phyloP scores from a whole-genome alignment of 108 stramenopile species.

The Bacterosira constricta region DNA sequence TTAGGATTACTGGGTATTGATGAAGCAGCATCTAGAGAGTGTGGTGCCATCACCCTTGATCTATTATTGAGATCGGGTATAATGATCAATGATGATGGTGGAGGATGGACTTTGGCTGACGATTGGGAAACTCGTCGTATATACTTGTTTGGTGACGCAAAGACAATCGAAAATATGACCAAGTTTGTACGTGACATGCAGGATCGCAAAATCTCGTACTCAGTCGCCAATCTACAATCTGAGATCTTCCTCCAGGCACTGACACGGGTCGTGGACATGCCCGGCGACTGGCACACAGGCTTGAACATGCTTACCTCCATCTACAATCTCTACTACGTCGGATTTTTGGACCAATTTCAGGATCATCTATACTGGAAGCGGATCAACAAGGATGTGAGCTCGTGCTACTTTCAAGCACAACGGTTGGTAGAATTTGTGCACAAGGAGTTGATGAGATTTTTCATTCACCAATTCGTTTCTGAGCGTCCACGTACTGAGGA shows the following conservation, averaged over 20 bases:
- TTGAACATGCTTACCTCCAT: neutral
- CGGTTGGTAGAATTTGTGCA: neutral
- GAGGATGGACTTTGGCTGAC: neutral
- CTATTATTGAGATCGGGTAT: neutral
- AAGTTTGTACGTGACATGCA: neutral
- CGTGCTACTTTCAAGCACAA: slow-evolving; percentile 5
- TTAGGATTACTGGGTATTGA: slow-evolving; percentile 3
- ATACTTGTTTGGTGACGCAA: neutral
- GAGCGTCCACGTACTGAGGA: neutral
- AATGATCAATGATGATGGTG: neutral
- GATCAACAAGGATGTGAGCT: slow-evolving; percentile 1
- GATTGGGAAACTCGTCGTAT: neutral
- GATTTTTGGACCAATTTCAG: neutral
- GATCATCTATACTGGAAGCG: slow-evolving; percentile 4
- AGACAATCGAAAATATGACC: slow-evolving; percentile 1
- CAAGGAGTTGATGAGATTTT: neutral
- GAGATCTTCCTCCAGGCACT: neutral
- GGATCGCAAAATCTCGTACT: neutral
- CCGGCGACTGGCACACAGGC: slow-evolving; percentile 17
- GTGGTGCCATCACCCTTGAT: slow-evolving; percentile 1
- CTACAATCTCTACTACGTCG: neutral
- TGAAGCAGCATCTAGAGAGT: neutral
- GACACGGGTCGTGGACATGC: neutral
- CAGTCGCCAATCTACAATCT: no score
- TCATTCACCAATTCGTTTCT: neutral